A percentile compares a stretch with the other conserved stretches of the same genome.
Evolutionary conservation across 2,329 filamentous ascomycete genomes (phyloP).

Genomic region (Colletotrichum zoysiae): DNA sequence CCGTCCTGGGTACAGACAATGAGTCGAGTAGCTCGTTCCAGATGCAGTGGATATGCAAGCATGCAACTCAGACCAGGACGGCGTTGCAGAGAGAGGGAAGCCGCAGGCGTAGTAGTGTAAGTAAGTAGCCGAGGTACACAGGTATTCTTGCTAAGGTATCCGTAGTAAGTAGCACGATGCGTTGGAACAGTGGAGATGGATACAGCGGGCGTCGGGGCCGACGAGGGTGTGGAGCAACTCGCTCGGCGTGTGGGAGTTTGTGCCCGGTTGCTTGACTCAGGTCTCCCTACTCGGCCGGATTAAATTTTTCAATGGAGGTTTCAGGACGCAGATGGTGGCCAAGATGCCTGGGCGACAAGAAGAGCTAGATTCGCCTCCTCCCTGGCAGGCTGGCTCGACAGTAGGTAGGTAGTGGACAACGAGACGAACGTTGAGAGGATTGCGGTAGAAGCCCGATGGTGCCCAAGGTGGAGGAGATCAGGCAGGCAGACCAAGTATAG

Average conservation of each 20-base stretch:
- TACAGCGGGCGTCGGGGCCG: constrained; percentile 23
- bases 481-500: background rate
- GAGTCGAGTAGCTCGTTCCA: background rate
- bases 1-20: background rate
- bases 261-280: constrained; percentile 29
- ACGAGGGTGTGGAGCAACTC: constrained; percentile 33
- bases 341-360: constrained; percentile 24
- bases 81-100: background rate
- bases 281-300: constrained; percentile 27
- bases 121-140: background rate
- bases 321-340: constrained; percentile 30
- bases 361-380: constrained; percentile 25
- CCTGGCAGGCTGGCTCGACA: constrained; percentile 7
- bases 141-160: background rate
- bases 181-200: constrained; percentile 6
- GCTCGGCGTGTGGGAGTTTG: constrained; percentile 24
- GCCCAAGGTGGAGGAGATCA: constrained; percentile 40
- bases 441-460: constrained; percentile 32
- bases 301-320: constrained; percentile 41
- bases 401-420: constrained; percentile 13
- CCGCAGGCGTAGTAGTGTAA: background rate
- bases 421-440: constrained; percentile 38
- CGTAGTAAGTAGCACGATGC: background rate
- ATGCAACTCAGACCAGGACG: background rate
- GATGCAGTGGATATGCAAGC: background rate